These are phyloP conservation scores for Cordyceps farinosa DNA, from an alignment of 2,329 filamentous ascomycete genomes.

Conservation along the genomic window DNA sequence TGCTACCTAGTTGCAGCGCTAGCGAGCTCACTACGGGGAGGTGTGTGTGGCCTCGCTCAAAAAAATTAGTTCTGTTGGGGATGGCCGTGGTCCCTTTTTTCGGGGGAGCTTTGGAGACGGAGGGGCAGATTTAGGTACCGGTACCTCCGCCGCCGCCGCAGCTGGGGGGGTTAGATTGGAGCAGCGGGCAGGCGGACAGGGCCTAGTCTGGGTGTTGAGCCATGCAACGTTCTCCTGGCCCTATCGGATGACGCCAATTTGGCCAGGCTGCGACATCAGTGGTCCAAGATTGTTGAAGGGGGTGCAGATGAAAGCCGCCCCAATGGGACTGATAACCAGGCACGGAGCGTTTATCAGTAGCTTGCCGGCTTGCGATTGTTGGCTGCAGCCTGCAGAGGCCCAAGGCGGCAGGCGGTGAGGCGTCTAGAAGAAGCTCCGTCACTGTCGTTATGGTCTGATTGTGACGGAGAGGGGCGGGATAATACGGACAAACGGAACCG, in stretches of 20 bases:
- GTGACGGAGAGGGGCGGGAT: background rate
- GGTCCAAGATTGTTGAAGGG: conserved; percentile 18
- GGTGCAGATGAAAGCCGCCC: conserved; percentile 17
- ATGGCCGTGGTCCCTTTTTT: conserved; percentile 24
- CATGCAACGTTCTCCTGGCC: conserved; percentile 15
- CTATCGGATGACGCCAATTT: conserved; percentile 9
- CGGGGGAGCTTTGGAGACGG: conserved; percentile 22
- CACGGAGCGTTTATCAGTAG: background rate
- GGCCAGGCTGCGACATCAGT: conserved; percentile 8
- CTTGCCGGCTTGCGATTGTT: background rate
- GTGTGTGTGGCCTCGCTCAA: conserved; percentile 16
- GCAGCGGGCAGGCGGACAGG: background rate
- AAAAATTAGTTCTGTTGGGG: conserved; percentile 43
- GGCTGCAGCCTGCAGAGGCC: background rate
- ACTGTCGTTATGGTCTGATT: background rate
- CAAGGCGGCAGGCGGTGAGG: conserved; percentile 10
- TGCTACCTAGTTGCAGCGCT: background rate
- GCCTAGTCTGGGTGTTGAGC: conserved; percentile 5
- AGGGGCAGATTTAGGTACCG: conserved; percentile 22
- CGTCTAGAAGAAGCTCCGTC: conserved; percentile 9
- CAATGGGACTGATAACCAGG: background rate
- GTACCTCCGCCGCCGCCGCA: background rate
- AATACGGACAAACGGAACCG: conserved; percentile 1
- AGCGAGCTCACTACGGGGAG: background rate
- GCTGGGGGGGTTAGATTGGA: conserved; percentile 5